Conservation (phyloP, 1,284 basidiomycete species). For the Pseudozyma thailandica region DNA sequence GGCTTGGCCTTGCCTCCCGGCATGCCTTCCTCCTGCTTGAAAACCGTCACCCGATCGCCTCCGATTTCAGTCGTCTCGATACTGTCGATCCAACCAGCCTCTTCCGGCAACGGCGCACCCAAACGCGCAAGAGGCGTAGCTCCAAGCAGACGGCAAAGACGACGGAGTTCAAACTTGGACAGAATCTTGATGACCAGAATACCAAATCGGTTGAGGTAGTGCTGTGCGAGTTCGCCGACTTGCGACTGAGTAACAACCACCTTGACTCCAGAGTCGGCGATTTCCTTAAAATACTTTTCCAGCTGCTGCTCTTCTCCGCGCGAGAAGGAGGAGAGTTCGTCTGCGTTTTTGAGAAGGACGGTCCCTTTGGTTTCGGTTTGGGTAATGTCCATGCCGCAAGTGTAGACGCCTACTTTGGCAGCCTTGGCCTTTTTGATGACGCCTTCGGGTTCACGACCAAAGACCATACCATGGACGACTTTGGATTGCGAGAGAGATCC, state of each 20-base stretch:
- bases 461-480: constrained; percentile 98
- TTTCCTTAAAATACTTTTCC: constrained; percentile 79
- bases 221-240: constrained; percentile 93
- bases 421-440: constrained; percentile 78
- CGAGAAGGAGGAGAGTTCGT: constrained; percentile 91
- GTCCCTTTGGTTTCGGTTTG: constrained; percentile 99
- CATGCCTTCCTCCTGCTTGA: constrained; percentile 76
- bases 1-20: constrained; percentile 65
- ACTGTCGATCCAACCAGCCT: constrained; percentile 91
- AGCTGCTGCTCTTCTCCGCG: constrained; percentile 83
- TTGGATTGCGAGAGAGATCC: constrained; percentile 83
- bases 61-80: constrained; percentile 97
- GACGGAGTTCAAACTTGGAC: constrained; percentile 96
- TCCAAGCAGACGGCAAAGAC: constrained; percentile 92
- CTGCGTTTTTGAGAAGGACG: constrained; percentile 92
- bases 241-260: constrained; percentile 91
- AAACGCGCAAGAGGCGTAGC: constrained; percentile 95
- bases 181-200: constrained; percentile 97
- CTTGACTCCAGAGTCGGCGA: constrained; percentile 93
- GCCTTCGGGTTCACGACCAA: constrained; percentile 91
- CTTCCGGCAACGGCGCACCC: constrained; percentile 94
- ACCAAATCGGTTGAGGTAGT: constrained; percentile 93
- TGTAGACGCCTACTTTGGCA: constrained; percentile 79
- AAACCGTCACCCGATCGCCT: constrained; percentile 95
- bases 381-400: constrained; percentile 87